phyloP scores from a whole-genome alignment of 331 rosid genomes.

The Malus hybrid region DNA sequence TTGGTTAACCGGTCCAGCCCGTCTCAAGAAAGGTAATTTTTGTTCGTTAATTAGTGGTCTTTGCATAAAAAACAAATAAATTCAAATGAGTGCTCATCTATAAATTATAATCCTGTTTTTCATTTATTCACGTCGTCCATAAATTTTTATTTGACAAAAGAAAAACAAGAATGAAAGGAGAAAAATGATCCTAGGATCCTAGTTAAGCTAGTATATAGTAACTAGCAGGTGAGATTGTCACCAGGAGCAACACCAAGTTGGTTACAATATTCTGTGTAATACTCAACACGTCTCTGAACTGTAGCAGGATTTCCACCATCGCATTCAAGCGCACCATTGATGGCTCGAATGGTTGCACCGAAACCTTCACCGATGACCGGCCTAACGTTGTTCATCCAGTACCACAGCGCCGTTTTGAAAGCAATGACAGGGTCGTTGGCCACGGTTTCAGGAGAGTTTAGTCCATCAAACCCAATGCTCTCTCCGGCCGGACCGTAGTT shows the following conservation, averaged over 20 bases:
- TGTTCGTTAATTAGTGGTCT: too few species aligned
- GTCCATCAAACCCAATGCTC: slow-evolving; percentile 47
- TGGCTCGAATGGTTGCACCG: slow-evolving; percentile 74
- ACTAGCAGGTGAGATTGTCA: slow-evolving; percentile 49
- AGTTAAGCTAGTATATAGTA: too few species aligned
- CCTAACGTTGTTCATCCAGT: slow-evolving; percentile 56
- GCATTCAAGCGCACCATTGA: slow-evolving; percentile 65
- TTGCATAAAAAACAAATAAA: too few species aligned
- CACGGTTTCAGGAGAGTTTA: slow-evolving; percentile 55
- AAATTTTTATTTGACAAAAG: too few species aligned
- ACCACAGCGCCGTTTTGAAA: slow-evolving; percentile 78
- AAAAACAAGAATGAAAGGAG: too few species aligned
- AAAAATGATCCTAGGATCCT: too few species aligned
- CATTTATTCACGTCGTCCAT: too few species aligned
- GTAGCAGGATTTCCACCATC: slow-evolving; percentile 44
- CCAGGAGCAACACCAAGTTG: slow-evolving; percentile 59
- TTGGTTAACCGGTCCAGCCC: too few species aligned
- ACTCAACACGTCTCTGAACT: slow-evolving; percentile 35
- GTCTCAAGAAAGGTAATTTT: too few species aligned
- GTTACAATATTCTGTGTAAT: slow-evolving; percentile 47
- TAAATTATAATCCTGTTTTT: too few species aligned
- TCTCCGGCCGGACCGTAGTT: slow-evolving; percentile 74
- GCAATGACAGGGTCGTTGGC: slow-evolving; percentile 44
- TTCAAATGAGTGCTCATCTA: too few species aligned
- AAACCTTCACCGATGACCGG: slow-evolving; percentile 55